Conservation (phyloP, 2,329 filamentous ascomycete genomes). For the Penicillium sp. region DNA sequence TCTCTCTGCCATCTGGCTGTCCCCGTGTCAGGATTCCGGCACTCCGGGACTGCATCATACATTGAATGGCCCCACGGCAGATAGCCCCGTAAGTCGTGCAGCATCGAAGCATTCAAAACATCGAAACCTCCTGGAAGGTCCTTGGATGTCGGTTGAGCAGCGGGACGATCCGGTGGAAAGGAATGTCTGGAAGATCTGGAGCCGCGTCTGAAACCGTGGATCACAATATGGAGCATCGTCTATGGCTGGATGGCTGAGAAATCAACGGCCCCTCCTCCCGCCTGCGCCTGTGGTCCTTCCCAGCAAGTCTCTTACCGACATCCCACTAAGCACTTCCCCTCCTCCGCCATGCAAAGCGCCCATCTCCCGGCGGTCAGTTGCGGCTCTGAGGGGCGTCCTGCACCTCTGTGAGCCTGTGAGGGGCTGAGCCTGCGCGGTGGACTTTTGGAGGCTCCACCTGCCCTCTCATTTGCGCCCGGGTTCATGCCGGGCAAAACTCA, state of each 20-base stretch:
- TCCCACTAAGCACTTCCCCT: not conserved
- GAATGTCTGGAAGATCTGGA: slow-evolving; percentile 6
- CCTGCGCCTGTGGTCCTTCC: not conserved
- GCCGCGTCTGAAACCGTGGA: slow-evolving; percentile 6
- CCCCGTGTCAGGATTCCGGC: not conserved
- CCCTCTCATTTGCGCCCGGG: not conserved
- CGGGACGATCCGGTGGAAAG: not conserved
- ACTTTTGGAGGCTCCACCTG: not conserved
- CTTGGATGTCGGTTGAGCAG: not conserved
- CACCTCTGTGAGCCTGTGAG: not conserved
- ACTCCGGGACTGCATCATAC: not conserved
- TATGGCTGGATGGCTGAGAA: not conserved
- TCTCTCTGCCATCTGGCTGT: not conserved
- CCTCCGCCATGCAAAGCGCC: not conserved
- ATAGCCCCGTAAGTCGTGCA: not conserved
- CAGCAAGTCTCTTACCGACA: not conserved
- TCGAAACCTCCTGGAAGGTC: not conserved
- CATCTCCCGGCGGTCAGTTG: slow-evolving; percentile 4
- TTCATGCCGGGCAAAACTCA: not conserved
- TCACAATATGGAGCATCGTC: not conserved
- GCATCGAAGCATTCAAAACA: not conserved
- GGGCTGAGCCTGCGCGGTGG: not conserved
- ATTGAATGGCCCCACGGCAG: not conserved
- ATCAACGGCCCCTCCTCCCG: not conserved
- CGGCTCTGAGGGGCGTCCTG: not conserved